A percentile compares a stretch with the other conserved stretches of the same genome.
These are phyloP conservation scores for Pseudozyma tsukubaensis DNA, from an alignment of 1,284 basidiomycete genomes.

Conservation along the genomic window DNA sequence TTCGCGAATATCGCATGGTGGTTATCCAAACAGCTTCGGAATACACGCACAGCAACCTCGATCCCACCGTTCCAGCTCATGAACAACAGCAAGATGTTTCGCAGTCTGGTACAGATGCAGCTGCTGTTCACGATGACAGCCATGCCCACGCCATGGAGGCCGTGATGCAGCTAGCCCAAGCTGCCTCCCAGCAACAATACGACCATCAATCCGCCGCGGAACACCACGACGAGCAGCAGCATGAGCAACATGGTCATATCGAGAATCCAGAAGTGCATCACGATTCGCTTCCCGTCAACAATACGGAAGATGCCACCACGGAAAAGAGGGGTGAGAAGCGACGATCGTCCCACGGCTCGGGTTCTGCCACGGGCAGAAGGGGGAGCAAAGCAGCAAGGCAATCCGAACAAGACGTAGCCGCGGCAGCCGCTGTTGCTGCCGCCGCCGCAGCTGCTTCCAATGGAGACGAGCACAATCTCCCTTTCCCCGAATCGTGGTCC, in stretches of 20 bases:
- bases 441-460: slow-evolving; percentile 15
- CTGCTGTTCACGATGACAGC: slow-evolving; percentile 7
- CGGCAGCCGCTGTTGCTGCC: slow-evolving; percentile 23
- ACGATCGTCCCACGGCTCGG: slow-evolving; percentile 11
- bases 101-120: slow-evolving; percentile 7
- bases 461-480: slow-evolving; percentile 2
- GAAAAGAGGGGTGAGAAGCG: slow-evolving; percentile 37
- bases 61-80: slow-evolving; percentile 14
- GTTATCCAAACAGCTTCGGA: slow-evolving; percentile 27
- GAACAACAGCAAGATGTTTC: background rate
- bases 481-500: slow-evolving; percentile 31
- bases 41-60: slow-evolving; percentile 43
- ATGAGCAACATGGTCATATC: slow-evolving; percentile 32
- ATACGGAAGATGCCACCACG: background rate
- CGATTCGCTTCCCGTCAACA: slow-evolving; percentile 28
- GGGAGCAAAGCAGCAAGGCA: slow-evolving; percentile 20
- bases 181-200: slow-evolving; percentile 49
- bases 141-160: slow-evolving; percentile 39
- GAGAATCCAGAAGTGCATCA: slow-evolving; percentile 27
- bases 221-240: slow-evolving; percentile 10
- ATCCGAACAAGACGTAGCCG: slow-evolving; percentile 19
- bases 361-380: background rate
- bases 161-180: slow-evolving; percentile 51
- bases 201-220: slow-evolving; percentile 16
- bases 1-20: background rate